phyloP scores from a whole-genome alignment of 805 yeast genomes.

The Clavispora fructus region DNA sequence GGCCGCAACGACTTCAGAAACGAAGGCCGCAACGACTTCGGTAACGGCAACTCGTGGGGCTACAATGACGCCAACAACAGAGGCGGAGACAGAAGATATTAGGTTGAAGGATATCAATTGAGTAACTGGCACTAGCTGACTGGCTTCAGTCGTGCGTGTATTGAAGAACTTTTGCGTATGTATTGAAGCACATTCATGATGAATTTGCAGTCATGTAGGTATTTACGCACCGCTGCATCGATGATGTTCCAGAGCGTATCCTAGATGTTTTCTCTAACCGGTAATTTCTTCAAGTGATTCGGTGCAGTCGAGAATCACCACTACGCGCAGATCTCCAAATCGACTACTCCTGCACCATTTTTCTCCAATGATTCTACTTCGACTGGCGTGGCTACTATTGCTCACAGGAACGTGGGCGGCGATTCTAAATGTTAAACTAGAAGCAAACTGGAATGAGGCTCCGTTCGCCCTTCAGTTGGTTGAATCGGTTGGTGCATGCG shows the following conservation, averaged over 20 bases:
- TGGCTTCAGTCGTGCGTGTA: no score
- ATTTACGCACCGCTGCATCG: no score
- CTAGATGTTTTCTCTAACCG: no score
- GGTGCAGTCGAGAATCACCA: no score
- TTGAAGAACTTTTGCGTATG: no score
- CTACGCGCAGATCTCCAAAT: neutral
- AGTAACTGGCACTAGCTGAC: no score
- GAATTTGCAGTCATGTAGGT: no score
- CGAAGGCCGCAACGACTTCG: conserved; percentile 6
- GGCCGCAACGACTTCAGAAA: neutral
- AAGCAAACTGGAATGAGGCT: conserved; percentile 10
- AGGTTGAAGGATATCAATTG: neutral
- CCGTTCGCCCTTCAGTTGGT: conserved; percentile 12
- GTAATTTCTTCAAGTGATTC: no score
- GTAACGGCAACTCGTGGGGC: conserved; percentile 1
- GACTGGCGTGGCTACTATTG: neutral
- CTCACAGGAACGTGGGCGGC: neutral
- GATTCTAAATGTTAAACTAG: neutral
- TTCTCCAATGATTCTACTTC: neutral
- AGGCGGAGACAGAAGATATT: neutral
- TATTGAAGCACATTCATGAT: no score
- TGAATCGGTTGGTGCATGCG: conserved; percentile 11
- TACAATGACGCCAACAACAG: neutral
- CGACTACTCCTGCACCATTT: neutral
- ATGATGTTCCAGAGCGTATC: no score